Conservation (phyloP, 257 asterid genomes). For the Cinchona pubescens region DNA sequence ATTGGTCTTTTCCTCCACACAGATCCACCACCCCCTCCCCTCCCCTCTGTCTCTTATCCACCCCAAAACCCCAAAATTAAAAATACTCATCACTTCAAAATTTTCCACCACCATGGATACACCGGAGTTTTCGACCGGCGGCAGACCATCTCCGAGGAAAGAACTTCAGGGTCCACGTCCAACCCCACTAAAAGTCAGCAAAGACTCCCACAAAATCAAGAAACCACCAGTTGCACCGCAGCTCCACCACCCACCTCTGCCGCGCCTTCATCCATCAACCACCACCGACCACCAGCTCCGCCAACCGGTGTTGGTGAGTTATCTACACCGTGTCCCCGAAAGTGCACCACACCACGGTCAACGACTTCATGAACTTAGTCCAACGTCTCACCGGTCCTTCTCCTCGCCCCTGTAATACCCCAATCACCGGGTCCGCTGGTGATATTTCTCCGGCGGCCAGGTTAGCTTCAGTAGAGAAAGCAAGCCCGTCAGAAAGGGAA, state of each 20-base stretch:
- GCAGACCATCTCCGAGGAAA: slow-evolving; percentile 58
- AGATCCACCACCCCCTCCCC: slow-evolving; percentile 14
- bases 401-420: slow-evolving; percentile 16
- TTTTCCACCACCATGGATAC: slow-evolving; percentile 47
- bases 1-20: neutral
- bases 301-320: slow-evolving; percentile 79
- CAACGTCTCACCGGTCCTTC: slow-evolving; percentile 87
- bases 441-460: slow-evolving; percentile 85
- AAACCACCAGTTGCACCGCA: slow-evolving; percentile 81
- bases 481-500: slow-evolving; percentile 40
- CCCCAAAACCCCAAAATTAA: too few species aligned
- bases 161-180: slow-evolving; percentile 97
- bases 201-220: slow-evolving; percentile 78
- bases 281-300: slow-evolving; percentile 29
- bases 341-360: slow-evolving; percentile 76
- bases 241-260: slow-evolving; percentile 28
- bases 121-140: slow-evolving; percentile 46
- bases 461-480: slow-evolving; percentile 65
- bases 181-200: slow-evolving; percentile 74
- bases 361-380: slow-evolving; percentile 79
- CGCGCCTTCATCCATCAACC: slow-evolving; percentile 7
- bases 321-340: slow-evolving; percentile 87
- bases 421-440: slow-evolving; percentile 33
- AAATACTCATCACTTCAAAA: slow-evolving; percentile 6
- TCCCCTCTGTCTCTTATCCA: too few species aligned